Conservation (phyloP, 2,329 filamentous ascomycete species). For the Hymenoscyphus linearis region DNA sequence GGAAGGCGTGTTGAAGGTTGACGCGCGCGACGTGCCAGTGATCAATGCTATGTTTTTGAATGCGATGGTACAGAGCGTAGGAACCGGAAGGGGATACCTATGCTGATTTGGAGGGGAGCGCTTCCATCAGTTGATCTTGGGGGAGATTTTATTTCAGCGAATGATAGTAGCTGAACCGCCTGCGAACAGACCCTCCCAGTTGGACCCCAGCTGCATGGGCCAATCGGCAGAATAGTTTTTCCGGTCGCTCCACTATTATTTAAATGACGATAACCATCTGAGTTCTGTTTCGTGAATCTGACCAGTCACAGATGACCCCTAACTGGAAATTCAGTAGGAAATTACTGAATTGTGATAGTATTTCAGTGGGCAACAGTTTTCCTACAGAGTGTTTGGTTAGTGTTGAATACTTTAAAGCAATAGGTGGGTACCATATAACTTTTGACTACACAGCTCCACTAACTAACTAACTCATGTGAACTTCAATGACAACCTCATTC, state of each 20-base stretch:
- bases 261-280: not conserved
- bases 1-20: not conserved
- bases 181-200: not conserved
- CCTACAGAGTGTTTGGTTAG: no score
- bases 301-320: not conserved
- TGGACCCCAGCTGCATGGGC: not conserved
- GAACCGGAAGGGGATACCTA: not conserved
- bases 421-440: no score
- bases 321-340: not conserved
- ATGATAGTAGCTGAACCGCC: not conserved
- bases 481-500: no score
- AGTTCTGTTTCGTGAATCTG: not conserved
- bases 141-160: constrained; percentile 1
- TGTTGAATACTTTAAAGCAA: no score
- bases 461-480: no score
- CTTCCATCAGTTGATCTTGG: not conserved
- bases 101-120: constrained; percentile 1
- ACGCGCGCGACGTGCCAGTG: not conserved
- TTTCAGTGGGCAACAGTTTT: no score
- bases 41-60: constrained; percentile 5
- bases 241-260: not conserved
- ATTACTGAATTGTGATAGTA: no score
- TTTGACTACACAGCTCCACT: no score
- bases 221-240: not conserved
- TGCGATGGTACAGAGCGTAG: not conserved